These are phyloP conservation scores for Stephanodiscus minutulus DNA, from an alignment of 108 stramenopile species.

Conservation along the genomic window DNA sequence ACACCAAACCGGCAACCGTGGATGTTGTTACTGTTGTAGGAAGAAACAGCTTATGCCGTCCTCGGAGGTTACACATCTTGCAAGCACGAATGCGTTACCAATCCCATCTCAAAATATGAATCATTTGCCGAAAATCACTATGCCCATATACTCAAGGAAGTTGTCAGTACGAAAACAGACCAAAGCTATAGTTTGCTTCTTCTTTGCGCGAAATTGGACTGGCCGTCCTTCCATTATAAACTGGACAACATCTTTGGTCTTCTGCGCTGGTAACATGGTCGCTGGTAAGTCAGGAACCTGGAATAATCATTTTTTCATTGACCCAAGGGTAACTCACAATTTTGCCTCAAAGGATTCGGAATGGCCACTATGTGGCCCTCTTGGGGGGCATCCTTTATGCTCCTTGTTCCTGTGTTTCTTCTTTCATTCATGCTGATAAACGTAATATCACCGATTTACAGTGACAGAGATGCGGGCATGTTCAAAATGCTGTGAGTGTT, in stretches of 20 bases:
- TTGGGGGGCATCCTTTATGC: conserved; percentile 5
- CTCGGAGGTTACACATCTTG: background rate
- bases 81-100: background rate
- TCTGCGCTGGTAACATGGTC: conserved; percentile 12
- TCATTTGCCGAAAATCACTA: conserved; percentile 10
- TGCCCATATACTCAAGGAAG: conserved; percentile 24
- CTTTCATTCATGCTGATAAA: conserved; percentile 47
- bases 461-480: conserved; percentile 38
- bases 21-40: conserved; percentile 35
- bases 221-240: conserved; percentile 45
- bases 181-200: conserved; percentile 28
- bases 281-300: conserved; percentile 2
- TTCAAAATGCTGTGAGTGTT: conserved; percentile 67
- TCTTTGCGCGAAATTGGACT: conserved; percentile 40
- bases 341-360: conserved; percentile 25
- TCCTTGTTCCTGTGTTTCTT: conserved; percentile 30
- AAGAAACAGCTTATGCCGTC: conserved; percentile 2
- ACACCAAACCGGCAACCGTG: conserved; percentile 6
- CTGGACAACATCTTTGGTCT: conserved; percentile 30
- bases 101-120: background rate
- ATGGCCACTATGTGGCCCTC: conserved; percentile 6
- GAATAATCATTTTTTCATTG: background rate
- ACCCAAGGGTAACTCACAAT: background rate
- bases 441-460: conserved; percentile 50
- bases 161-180: conserved; percentile 37